Evolutionary conservation across 2,329 filamentous ascomycete species (phyloP), one percentile per base, ranked within the genome.

Genomic region (Rachicladosporium sp.): DNA sequence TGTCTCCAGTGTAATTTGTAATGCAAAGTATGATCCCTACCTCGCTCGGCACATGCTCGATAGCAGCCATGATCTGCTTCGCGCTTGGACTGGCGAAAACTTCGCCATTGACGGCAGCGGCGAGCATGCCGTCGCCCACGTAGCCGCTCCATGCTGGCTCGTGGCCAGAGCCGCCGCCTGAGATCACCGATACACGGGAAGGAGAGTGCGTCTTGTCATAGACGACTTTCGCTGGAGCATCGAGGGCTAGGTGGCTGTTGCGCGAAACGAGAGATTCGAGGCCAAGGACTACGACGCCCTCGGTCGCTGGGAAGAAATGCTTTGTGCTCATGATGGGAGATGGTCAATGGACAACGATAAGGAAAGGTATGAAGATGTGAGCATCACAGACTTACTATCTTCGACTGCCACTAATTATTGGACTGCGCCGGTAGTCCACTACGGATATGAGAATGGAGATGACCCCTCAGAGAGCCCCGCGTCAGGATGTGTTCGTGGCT

Each of bases 271-370:
- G 55, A 4, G 65, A 66, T 33, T 64, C 62, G 13, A 72, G 61
- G 32, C 65, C 65, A 37, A 65, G 61, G n/a, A 66, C 56, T 1
- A 73, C 68, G 10, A 73, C 62, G 41, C 67, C 68, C 43, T 67
- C 62, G 11, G 67, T 68, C 37, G 61, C 62, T 27, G 65, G 60
- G 45, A 73, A 73, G 56, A 72, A 73, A 51, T 73, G 69, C 55
- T 72, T 73, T 19, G 65, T 62, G 29, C 68, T 70, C 69, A 73
- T 73, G 33, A 30, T 59, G 32, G 29, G 11, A 13, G 4, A 19
- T 11, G 30, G 29, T 12, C 4, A 19, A 11, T 12, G 23, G 7
- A 33, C 34, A 12, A 6, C 29, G 10, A 12, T 15, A 31, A 6
- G 23, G 23, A 27, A 7, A 27, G 23, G 23, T 27, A 27, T 27